Evolutionary conservation across 306 rosid species (phyloP).

Genomic region (Senna siamea): DNA sequence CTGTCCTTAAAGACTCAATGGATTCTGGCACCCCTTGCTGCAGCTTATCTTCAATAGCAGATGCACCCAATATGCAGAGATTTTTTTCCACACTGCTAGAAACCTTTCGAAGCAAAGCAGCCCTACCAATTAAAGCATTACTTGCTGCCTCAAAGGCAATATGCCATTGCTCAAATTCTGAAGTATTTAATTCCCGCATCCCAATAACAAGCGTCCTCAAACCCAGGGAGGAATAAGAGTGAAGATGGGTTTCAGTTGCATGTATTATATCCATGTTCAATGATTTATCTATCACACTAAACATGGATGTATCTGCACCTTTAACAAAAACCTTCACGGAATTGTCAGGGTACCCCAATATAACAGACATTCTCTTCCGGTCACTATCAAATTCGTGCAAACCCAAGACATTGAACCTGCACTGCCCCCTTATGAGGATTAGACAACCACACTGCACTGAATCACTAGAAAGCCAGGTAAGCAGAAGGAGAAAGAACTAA

Average conservation of each 20-base stretch:
- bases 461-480: conserved; percentile 20
- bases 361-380: conserved; percentile 96
- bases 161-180: conserved; percentile 87
- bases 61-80: conserved; percentile 75
- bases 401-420: conserved; percentile 94
- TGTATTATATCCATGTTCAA: conserved; percentile 48
- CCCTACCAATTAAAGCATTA: conserved; percentile 79
- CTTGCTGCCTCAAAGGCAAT: conserved; percentile 77
- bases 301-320: conserved; percentile 93
- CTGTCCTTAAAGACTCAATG: conserved; percentile 80
- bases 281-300: conserved; percentile 63
- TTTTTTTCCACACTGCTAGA: conserved; percentile 68
- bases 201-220: conserved; percentile 94
- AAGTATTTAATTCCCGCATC: conserved; percentile 61
- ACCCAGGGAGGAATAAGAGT: conserved; percentile 80
- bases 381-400: conserved; percentile 97
- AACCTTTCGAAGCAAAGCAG: conserved; percentile 73
- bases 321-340: conserved; percentile 80
- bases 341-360: conserved; percentile 82
- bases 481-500: conserved; percentile 19
- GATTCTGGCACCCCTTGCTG: conserved; percentile 94
- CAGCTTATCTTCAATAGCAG: conserved; percentile 95
- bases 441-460: conserved; percentile 12
- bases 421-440: conserved; percentile 38
- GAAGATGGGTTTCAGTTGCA: conserved; percentile 76